Base-by-base conservation (phyloP, 2,329 filamentous ascomycete species). In the Neofusicoccum sp. region DNA sequence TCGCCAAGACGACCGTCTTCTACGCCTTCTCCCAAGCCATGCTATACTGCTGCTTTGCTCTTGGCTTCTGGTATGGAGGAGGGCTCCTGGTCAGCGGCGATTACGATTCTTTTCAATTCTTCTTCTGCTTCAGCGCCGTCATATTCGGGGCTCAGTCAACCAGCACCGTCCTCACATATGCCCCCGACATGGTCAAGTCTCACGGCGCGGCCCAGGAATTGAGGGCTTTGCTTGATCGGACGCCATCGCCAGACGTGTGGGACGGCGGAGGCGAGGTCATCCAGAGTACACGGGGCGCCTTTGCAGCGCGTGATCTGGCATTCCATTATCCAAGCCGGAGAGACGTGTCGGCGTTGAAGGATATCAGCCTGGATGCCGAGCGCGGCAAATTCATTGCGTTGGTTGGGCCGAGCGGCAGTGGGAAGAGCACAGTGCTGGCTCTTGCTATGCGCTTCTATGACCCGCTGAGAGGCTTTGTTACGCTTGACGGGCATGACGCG, bases 401-500 rank as follows among this genome's bases (percentile, higher is more conserved):
- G 2, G 95, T 98, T 7, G 95, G 95, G n/a, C 90, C 94, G 0
- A 95, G 90, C 49, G 94, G 95, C 2, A 97, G 93, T 72, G 95
- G 95, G 64, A 98, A 99, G 81, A 92, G 88, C 56, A 98, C 95
- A 0, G 96, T 93, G 0, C 96, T 98, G 73, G 90, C 92, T 3
- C 83, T 98, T 3, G 81, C 98, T 36, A 94, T 98, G 75, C 90
- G 95, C 37, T 98, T 98, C 80, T 98, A 98, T 73, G 93, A 98
- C 70, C 91, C 93, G 0, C 83, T 95, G 0, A 84, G 86, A 0
- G 95, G 95, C 11, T 88, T 88, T 12, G 83, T 99, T 37, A 91
- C 87, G 64, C 83, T 98, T 16, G 94, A 98, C 71, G 92, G 88
- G 62, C 86, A 88, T 66, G 91, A 97, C 66, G 92, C 98, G 70